A percentile compares a stretch with the other conserved stretches of the same genome.
Conservation (phyloP, 2,329 filamentous ascomycete species). For the Onygenales sp. region DNA sequence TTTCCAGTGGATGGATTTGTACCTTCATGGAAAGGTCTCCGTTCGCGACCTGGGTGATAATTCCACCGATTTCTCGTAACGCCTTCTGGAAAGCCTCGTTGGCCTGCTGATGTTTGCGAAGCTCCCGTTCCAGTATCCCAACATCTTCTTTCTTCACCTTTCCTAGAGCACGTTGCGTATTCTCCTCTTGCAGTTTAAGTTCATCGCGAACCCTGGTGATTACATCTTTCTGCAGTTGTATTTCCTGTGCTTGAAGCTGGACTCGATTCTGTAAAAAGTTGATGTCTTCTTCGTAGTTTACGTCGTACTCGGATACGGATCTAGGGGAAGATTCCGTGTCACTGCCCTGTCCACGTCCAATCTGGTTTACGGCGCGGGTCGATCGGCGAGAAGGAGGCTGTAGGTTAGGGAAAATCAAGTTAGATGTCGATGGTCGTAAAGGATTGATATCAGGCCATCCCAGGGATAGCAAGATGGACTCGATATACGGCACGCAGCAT, state of each 20-base stretch:
- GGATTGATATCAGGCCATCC: constrained; percentile 2
- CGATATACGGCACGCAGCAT: too few species aligned
- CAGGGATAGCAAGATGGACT: background rate
- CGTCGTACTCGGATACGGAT: constrained; percentile 39
- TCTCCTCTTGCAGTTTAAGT: constrained; percentile 72
- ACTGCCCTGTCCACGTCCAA: constrained; percentile 32
- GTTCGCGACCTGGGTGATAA: constrained; percentile 90
- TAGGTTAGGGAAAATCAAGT: constrained; percentile 9
- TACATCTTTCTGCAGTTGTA: constrained; percentile 77
- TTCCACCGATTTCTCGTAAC: constrained; percentile 89
- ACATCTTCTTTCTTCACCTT: constrained; percentile 82
- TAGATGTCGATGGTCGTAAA: constrained; percentile 13
- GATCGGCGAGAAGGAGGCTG: constrained; percentile 29
- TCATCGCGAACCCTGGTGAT: constrained; percentile 79
- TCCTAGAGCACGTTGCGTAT: constrained; percentile 73
- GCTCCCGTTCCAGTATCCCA: constrained; percentile 77
- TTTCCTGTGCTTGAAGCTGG: constrained; percentile 85
- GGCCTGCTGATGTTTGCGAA: constrained; percentile 95
- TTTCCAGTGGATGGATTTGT: constrained; percentile 85
- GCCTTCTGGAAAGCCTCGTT: constrained; percentile 99
- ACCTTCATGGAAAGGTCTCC: constrained; percentile 96
- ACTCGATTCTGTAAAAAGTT: constrained; percentile 82
- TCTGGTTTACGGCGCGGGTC: constrained; percentile 24
- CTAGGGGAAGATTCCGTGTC: constrained; percentile 43
- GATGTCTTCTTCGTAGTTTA: constrained; percentile 70